A percentile compares a stretch with the other conserved stretches of the same genome.
Evolutionary conservation across 2,329 filamentous ascomycete genomes (phyloP).

Genomic region (Chaetomium globosum): DNA sequence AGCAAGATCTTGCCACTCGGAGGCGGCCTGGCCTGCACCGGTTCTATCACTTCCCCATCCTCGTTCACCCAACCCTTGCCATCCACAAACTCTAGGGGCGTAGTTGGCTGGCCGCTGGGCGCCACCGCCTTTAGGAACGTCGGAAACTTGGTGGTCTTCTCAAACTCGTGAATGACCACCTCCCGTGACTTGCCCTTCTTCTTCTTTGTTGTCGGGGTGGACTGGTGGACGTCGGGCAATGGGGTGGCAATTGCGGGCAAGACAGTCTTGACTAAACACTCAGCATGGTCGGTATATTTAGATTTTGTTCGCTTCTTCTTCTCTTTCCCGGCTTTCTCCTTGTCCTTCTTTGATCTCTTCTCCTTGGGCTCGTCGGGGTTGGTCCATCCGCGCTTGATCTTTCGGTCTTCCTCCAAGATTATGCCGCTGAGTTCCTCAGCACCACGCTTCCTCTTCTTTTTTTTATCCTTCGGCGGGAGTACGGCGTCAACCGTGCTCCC

Average conservation of each 20-base stretch:
- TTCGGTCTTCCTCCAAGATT: constrained; percentile 71
- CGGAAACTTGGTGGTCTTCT: constrained; percentile 79
- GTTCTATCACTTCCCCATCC: constrained; percentile 74
- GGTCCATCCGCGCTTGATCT: constrained; percentile 89
- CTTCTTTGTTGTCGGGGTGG: constrained; percentile 64
- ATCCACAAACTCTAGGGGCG: constrained; percentile 70
- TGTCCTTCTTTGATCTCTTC: constrained; percentile 52
- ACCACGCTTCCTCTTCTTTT: constrained; percentile 45
- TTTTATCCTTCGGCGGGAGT: constrained; percentile 40
- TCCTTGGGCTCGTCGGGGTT: constrained; percentile 59
- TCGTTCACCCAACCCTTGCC: constrained; percentile 87
- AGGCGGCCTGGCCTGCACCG: constrained; percentile 47
- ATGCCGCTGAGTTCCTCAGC: constrained; percentile 63
- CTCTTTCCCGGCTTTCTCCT: constrained; percentile 57
- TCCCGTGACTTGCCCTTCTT: constrained; percentile 52
- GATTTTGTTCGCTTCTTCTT: constrained; percentile 65
- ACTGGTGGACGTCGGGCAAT: constrained; percentile 46
- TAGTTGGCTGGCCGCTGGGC: constrained; percentile 47
- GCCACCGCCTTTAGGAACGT: constrained; percentile 71
- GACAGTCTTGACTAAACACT: constrained; percentile 83
- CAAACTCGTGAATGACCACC: constrained; percentile 83
- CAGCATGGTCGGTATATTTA: constrained; percentile 77
- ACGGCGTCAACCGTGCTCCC: constrained; percentile 40
- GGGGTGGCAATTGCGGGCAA: constrained; percentile 57
- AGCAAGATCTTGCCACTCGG: constrained; percentile 37